These are phyloP conservation scores for Fusarium aywerte DNA, from an alignment of 2,329 filamentous ascomycete species.

Conservation along the genomic window DNA sequence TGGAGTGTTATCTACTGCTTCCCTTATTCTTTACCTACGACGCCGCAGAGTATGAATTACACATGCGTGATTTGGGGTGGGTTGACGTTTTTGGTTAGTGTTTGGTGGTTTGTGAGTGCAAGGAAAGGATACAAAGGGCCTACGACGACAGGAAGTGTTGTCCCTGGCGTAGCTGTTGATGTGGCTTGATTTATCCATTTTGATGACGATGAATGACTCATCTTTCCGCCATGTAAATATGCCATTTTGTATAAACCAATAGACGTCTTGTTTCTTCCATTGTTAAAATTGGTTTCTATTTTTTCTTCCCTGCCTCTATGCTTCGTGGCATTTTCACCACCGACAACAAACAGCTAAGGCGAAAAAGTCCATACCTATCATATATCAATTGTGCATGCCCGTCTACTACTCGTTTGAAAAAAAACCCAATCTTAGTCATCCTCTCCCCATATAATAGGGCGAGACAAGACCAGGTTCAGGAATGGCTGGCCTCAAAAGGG, in stretches of 20 bases:
- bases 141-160: conserved; percentile 37
- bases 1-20: conserved; percentile 74
- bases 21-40: conserved; percentile 59
- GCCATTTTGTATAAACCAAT: background rate
- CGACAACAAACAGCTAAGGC: background rate
- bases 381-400: background rate
- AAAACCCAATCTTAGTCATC: background rate
- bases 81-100: conserved; percentile 52
- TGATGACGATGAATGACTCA: background rate
- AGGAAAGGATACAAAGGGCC: conserved; percentile 44
- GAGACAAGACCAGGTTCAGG: conserved; percentile 2
- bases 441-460: background rate
- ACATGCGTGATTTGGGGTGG: conserved; percentile 57
- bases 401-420: background rate
- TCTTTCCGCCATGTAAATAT: background rate
- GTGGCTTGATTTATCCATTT: conserved; percentile 25
- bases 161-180: conserved; percentile 34
- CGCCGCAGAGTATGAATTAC: conserved; percentile 64
- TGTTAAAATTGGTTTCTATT: background rate
- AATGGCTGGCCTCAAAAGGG: conserved; percentile 7
- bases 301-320: background rate
- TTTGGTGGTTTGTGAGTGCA: conserved; percentile 56
- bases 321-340: background rate
- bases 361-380: background rate
- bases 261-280: background rate